Percentiles rank a stretch among this genome's conserved stretches.
Conservation (phyloP, 768 basidiomycete genomes). For the Hortiboletus campestris region DNA sequence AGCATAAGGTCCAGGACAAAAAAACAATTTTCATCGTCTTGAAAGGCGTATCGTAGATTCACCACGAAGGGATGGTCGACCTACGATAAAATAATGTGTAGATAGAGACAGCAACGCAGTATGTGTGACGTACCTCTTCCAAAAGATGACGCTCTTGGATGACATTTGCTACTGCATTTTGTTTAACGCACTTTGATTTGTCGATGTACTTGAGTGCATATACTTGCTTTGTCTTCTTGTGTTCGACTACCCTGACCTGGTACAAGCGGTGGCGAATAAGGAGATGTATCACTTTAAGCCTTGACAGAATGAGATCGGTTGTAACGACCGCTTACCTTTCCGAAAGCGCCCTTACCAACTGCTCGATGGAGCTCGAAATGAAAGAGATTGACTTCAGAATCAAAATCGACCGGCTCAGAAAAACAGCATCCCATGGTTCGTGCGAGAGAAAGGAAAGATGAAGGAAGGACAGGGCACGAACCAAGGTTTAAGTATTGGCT, state of each 20-base stretch:
- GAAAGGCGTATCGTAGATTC: constrained; percentile 93
- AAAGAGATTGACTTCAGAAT: constrained; percentile 82
- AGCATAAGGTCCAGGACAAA: constrained; percentile 97
- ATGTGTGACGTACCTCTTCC: constrained; percentile 68
- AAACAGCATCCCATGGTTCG: constrained; percentile 58
- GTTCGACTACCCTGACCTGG: constrained; percentile 95
- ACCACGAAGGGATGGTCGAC: constrained; percentile 89
- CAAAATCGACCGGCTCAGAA: constrained; percentile 82
- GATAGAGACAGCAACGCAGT: constrained; percentile 7
- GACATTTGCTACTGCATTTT: constrained; percentile 88
- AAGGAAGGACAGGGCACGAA: constrained; percentile 24
- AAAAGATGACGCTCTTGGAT: constrained; percentile 91
- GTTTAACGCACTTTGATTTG: constrained; percentile 86
- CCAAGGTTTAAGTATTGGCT: constrained; percentile 23
- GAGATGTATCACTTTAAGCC: not conserved
- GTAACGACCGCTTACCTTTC: constrained; percentile 62
- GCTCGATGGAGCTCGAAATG: constrained; percentile 96
- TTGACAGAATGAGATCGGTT: not conserved
- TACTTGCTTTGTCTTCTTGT: constrained; percentile 87
- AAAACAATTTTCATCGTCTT: constrained; percentile 97
- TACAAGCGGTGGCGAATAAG: not conserved
- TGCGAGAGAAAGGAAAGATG: constrained; percentile 34
- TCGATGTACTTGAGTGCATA: constrained; percentile 99
- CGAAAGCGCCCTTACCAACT: constrained; percentile 97
- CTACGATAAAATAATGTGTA: constrained; percentile 34